Percentiles rank a stretch among this genome's conserved stretches.
Conservation (phyloP, 208 protist species). For the Tetramitus jugosus region DNA sequence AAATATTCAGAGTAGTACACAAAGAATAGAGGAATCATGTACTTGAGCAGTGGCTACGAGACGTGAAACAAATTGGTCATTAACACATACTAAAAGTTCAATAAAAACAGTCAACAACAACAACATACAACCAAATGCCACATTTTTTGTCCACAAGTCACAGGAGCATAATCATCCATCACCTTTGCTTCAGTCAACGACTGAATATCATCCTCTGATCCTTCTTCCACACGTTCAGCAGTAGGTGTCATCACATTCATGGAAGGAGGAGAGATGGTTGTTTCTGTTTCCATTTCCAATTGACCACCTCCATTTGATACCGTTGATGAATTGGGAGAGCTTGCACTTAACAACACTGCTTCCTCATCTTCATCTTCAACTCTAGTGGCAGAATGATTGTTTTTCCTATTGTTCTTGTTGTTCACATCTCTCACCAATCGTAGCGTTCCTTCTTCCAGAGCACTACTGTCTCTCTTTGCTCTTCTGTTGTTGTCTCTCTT, state of each 20-base stretch:
- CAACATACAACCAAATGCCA: background rate
- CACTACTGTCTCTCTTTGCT: no score
- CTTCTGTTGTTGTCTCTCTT: no score
- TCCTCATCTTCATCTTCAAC: background rate
- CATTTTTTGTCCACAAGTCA: background rate
- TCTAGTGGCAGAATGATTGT: no score
- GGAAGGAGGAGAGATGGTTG: no score
- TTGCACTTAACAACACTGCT: background rate
- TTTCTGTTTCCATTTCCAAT: no score
- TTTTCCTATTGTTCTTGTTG: no score
- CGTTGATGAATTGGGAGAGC: background rate
- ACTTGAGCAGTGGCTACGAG: background rate
- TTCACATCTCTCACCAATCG: no score
- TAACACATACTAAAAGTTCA: background rate
- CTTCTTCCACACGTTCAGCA: background rate
- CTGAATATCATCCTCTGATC: background rate
- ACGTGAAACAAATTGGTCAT: no score
- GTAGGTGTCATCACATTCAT: no score
- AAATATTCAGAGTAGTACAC: slow-evolving; percentile 38
- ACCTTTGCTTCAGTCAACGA: background rate
- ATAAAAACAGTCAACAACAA: background rate
- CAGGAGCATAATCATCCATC: background rate
- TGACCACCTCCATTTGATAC: no score
- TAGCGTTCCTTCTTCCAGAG: no score
- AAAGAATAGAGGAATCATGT: slow-evolving; percentile 29